Conservation (phyloP, 371 early-diverging fungal genomes). For the Fennellomyces sp. region DNA sequence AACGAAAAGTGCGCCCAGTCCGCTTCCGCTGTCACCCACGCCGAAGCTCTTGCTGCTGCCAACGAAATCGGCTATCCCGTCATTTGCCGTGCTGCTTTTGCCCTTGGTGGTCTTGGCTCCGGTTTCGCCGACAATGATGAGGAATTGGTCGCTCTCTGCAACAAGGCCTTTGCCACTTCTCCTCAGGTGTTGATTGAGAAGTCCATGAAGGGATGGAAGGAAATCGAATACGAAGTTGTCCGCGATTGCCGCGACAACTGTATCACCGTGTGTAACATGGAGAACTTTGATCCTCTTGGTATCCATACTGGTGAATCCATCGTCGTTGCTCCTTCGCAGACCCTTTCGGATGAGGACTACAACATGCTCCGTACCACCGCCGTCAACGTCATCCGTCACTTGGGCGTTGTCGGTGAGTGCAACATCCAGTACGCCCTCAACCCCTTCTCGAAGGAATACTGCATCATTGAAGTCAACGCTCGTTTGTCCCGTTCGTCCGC, state of each 20-base stretch:
- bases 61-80: slow-evolving; percentile 87
- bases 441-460: slow-evolving; percentile 85
- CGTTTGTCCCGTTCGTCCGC: slow-evolving; percentile 87
- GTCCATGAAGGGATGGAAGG: slow-evolving; percentile 98
- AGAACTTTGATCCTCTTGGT: slow-evolving; percentile 97
- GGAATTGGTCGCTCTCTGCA: slow-evolving; percentile 74
- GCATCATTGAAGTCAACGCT: slow-evolving; percentile 96
- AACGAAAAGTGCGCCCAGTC: slow-evolving; percentile 88
- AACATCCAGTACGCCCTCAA: slow-evolving; percentile 95
- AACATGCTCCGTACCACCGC: slow-evolving; percentile 94
- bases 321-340: slow-evolving; percentile 95
- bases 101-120: slow-evolving; percentile 95
- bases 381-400: slow-evolving; percentile 90
- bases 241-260: slow-evolving; percentile 95
- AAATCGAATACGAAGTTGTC: slow-evolving; percentile 98
- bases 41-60: slow-evolving; percentile 86
- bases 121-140: slow-evolving; percentile 87
- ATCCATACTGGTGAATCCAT: slow-evolving; percentile 97
- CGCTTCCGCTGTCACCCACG: slow-evolving; percentile 77
- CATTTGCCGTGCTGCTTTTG: slow-evolving; percentile 91
- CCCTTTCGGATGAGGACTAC: slow-evolving; percentile 92
- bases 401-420: slow-evolving; percentile 98
- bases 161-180: slow-evolving; percentile 77
- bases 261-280: slow-evolving; percentile 98
- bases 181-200: slow-evolving; percentile 92